Base-by-base conservation (phyloP, 2,329 filamentous ascomycete genomes). In the Neoscytalidium dimidiatum region DNA sequence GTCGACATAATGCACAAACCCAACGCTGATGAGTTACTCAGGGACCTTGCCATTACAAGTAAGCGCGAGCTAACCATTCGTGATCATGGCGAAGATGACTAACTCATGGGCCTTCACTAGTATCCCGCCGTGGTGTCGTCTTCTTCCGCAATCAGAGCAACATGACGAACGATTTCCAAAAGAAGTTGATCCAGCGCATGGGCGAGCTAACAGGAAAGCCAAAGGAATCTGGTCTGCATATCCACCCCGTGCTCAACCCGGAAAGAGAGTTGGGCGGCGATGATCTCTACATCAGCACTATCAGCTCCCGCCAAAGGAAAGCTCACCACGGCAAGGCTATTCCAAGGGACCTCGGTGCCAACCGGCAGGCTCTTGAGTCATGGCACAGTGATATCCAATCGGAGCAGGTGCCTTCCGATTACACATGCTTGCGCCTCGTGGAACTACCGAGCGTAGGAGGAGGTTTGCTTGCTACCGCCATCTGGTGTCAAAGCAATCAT, bases 21-120 rank as follows among this genome's bases (percentile, higher is more conserved):
- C 0, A 88, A 90, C 71, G 81, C 86, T 0, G 88, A 91, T 60
- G 84, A 87, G 48, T 78, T 90, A 26, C 73, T 91, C 23, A 82
- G 86, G 0, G 89, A 91, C 69, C 78, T 92, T 0, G 89, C 88
- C 5, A 71, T 77, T 26, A 73, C 73, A 11, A 75, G 75, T 74
- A 68, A 48, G 68, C 66, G 6, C 26, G 11, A 5, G 14, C n/a
- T 3, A 35, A 26, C 8, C 3, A 29, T 4, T n/a, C 4, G 13
- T 17, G 13, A n/a, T 19, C 4, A 31, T 13, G 19, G 1, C 29
- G 7, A 14, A n/a, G 28, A 13, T 28, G 3, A 46, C n/a, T 33
- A 19, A 19, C 48, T 17, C 21, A 3, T 31, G 23, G 13, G n/a
- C 5, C 17, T 23, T n/a, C 13, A 14, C 6, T 43, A 83, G 83